Evolutionary conservation across 1,284 basidiomycete genomes (phyloP), one percentile per base, ranked within the genome.

Genomic region (Ustilago xerochloae): DNA sequence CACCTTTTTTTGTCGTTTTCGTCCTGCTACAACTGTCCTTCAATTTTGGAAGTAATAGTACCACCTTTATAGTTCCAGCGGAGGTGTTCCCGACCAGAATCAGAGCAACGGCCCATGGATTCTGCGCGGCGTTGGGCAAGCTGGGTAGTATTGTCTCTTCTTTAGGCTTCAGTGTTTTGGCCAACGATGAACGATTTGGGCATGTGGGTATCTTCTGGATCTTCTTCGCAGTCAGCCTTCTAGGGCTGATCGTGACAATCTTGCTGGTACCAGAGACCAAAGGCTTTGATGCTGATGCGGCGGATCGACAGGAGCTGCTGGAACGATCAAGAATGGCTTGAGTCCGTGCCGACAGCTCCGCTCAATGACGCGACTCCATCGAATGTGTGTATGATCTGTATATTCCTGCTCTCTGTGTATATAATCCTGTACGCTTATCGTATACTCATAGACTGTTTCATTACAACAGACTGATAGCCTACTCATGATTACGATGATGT

Each of bases 51-150:
- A 90, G 91, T 56, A 93, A 93, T 85, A 89, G 89, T 0, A 93
- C 92, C 1, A 93, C 92, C 2, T 94, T 88, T 78, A 80, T 93
- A 70, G 87, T 94, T 29, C 93, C 93, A 5, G 79, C 75, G 28
- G 77, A 94, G 84, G 89, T 87, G 29, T 94, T 93, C 89, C 92
- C 92, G 2, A 93, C 93, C 1, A 89, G 92, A 45, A 86, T 87
- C 57, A 85, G 87, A 57, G 85, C 86, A n/a, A 86, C 86, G 38
- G 84, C 86, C 45, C 85, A 86, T 79, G 85, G 87, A 51, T 80
- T 86, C 43, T 87, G 84, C 32, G 86, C 85, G 24, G 85, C 85
- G 20, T 75, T 82, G 39, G 87, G 87, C 41, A 88, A 88, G 80
- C 39, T 86, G 43, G 87, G 87, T 57, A 85, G 86, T 16, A 85